Percentiles rank a stretch among this genome's conserved stretches.
phyloP scores from a whole-genome alignment of 2,329 filamentous ascomycete species.

The Emydomyces testavorans region DNA sequence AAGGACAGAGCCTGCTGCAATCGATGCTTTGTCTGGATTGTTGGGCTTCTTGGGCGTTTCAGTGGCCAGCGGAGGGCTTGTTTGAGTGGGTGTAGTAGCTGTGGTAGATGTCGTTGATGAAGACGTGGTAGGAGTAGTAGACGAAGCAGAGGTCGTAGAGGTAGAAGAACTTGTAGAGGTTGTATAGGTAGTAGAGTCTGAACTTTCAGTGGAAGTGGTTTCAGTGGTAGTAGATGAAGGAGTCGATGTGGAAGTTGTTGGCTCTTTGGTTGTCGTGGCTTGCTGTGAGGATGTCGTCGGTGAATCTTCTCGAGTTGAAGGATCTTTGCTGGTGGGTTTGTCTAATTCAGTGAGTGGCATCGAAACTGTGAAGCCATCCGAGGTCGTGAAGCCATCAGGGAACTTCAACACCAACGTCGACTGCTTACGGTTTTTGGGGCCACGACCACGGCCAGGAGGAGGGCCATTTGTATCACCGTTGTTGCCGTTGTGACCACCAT shows the following conservation, averaged over 20 bases:
- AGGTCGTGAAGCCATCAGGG: no score
- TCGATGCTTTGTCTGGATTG: conserved; percentile 9
- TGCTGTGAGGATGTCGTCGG: background rate
- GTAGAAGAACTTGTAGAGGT: background rate
- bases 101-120: background rate
- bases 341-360: no score
- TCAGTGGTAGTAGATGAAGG: background rate
- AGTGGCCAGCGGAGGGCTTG: background rate
- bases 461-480: no score
- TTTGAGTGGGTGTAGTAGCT: background rate
- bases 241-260: background rate
- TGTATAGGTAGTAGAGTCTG: background rate
- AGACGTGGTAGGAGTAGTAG: background rate
- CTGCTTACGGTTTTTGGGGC: no score
- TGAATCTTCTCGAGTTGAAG: background rate
- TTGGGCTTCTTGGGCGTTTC: no score
- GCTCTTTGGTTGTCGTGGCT: background rate
- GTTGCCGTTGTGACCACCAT: no score
- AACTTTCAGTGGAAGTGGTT: background rate
- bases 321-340: no score
- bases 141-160: background rate
- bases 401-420: no score
- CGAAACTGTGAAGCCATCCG: no score
- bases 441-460: no score
- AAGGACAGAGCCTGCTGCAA: conserved; percentile 16